Percentiles rank a stretch among this genome's conserved stretches.
Conservation (phyloP, 2,329 filamentous ascomycete species). For the Exophiala bonariae region DNA sequence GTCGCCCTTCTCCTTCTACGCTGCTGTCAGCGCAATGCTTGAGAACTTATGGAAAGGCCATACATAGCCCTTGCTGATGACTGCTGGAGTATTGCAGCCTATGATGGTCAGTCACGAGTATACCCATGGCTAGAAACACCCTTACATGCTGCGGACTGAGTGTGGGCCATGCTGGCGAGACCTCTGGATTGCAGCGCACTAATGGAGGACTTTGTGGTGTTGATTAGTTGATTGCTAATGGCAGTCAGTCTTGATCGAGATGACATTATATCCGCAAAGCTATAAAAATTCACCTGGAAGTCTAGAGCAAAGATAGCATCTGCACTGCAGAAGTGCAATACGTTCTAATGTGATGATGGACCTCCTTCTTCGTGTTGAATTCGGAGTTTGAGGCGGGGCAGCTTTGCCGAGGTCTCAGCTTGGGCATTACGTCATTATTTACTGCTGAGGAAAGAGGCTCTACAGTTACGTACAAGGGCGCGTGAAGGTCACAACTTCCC, state of each 20-base stretch:
- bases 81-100: conserved; percentile 24
- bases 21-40: neutral
- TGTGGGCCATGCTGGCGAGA: conserved; percentile 22
- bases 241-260: conserved; percentile 19
- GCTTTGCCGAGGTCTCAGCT: neutral
- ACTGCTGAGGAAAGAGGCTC: no score
- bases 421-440: neutral
- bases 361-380: neutral
- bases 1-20: conserved; percentile 49
- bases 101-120: neutral
- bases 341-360: neutral
- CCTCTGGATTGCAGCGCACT: conserved; percentile 7
- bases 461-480: no score
- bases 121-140: neutral
- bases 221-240: conserved; percentile 16
- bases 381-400: neutral
- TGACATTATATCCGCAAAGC: conserved; percentile 13
- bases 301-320: neutral
- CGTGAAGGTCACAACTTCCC: no score
- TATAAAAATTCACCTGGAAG: neutral
- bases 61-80: conserved; percentile 20
- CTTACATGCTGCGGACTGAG: conserved; percentile 18
- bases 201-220: conserved; percentile 8
- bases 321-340: neutral
- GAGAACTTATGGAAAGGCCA: neutral